Conservation (phyloP, 2,329 filamentous ascomycete genomes). For the Talaromyces sp. region DNA sequence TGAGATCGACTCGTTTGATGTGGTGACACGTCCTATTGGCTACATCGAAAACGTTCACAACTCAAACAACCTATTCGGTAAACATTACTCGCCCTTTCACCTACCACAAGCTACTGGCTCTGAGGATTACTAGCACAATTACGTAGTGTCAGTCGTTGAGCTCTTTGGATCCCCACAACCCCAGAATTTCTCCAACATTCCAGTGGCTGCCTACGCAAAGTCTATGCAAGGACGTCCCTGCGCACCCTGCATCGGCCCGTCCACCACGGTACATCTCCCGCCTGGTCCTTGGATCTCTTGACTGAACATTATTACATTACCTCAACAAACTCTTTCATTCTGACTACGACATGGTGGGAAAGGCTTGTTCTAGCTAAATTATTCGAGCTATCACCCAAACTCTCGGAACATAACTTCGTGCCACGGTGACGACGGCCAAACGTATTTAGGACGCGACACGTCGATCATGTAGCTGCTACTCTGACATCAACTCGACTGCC, state of each 20-base stretch:
- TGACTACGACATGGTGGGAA: not conserved
- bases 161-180: constrained; percentile 6
- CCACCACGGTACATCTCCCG: constrained; percentile 6
- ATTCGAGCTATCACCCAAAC: not conserved
- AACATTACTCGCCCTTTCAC: not conserved
- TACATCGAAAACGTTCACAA: not conserved
- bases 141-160: not conserved
- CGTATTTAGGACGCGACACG: not conserved
- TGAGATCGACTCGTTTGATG: not conserved
- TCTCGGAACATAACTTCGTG: not conserved
- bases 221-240: constrained; percentile 13
- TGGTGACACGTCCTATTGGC: not conserved
- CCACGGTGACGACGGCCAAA: not conserved
- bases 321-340: not conserved
- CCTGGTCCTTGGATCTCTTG: not conserved
- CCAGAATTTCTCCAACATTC: constrained; percentile 16
- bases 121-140: not conserved
- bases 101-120: not conserved
- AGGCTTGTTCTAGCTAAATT: not conserved
- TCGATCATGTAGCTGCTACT: constrained; percentile 21
- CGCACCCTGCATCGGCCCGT: constrained; percentile 12
- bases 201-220: constrained; percentile 13
- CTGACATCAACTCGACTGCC: constrained; percentile 7
- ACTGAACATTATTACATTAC: not conserved
- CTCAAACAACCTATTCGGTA: not conserved